A percentile compares a stretch with the other conserved stretches of the same genome.
Conservation (phyloP, 1,284 basidiomycete genomes). For the Puccinia novopanici region DNA sequence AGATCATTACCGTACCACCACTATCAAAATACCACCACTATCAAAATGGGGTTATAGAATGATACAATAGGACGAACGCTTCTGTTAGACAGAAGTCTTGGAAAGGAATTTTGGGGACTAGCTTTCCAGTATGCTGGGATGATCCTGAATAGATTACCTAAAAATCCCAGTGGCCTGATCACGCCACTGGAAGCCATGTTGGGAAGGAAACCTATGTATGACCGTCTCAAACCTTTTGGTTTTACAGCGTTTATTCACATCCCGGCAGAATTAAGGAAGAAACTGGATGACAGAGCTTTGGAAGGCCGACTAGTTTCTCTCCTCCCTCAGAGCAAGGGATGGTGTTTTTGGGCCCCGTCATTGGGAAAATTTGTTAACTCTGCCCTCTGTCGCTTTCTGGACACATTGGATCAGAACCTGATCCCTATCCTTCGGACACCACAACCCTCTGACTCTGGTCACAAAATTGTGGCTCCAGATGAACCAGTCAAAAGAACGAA, state of each 20-base stretch:
- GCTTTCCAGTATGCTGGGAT: not conserved
- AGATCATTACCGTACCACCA: not conserved
- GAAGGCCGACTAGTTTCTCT: not conserved
- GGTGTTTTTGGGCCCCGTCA: constrained; percentile 17
- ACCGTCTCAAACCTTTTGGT: constrained; percentile 6
- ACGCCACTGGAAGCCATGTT: constrained; percentile 28
- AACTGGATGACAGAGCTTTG: constrained; percentile 5
- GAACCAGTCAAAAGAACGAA: too few species aligned
- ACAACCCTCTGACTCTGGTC: too few species aligned
- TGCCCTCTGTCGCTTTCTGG: not conserved
- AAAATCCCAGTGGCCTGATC: not conserved
- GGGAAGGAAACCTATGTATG: not conserved
- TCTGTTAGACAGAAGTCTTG: not conserved
- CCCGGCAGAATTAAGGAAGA: not conserved
- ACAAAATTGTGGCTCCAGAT: not conserved
- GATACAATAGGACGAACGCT: constrained; percentile 17
- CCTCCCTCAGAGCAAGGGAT: not conserved
- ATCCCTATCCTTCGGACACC: not conserved
- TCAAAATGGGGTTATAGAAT: not conserved
- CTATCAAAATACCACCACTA: not conserved
- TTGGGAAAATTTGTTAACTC: not conserved
- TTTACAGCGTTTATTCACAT: constrained; percentile 9
- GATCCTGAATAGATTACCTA: constrained; percentile 9
- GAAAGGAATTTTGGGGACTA: constrained; percentile 3
- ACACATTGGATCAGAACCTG: not conserved